Percentiles rank a stretch among this genome's conserved stretches.
Conservation (phyloP, 225 moss, liverwort and hornwort species). For the Pseudoscleropodium purum region DNA sequence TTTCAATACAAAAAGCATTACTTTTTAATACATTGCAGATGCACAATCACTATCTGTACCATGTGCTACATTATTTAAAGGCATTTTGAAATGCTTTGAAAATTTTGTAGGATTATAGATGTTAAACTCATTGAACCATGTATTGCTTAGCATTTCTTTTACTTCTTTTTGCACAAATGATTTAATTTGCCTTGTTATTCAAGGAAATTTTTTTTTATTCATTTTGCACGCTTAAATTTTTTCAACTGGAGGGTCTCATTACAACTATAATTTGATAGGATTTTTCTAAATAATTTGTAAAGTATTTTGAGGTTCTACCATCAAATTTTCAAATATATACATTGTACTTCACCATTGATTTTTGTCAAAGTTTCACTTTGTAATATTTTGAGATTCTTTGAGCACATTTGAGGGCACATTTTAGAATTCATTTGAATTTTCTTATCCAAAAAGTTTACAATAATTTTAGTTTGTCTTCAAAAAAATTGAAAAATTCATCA, state of each 20-base stretch:
- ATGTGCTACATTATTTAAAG: background rate
- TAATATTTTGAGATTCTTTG: background rate
- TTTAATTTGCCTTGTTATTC: background rate
- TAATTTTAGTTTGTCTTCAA: background rate
- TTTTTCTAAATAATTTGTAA: background rate
- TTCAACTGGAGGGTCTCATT: background rate
- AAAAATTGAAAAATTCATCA: background rate
- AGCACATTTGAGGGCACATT: background rate
- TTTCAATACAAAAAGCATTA: background rate
- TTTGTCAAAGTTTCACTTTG: background rate
- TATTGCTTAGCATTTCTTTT: background rate
- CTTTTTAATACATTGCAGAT: background rate
- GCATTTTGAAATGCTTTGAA: background rate
- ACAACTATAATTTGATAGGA: background rate
- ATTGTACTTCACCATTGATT: background rate
- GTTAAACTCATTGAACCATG: background rate
- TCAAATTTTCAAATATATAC: background rate
- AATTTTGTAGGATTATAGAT: background rate
- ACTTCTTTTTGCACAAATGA: background rate
- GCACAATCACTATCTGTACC: background rate
- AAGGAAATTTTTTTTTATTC: background rate
- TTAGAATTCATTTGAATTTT: background rate
- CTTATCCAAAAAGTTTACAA: rapidly evolving
- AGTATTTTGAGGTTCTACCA: background rate
- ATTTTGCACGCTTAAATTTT: background rate